phyloP scores from a whole-genome alignment of 2,329 filamentous ascomycete genomes.

The Chalaropsis ovoidea region DNA sequence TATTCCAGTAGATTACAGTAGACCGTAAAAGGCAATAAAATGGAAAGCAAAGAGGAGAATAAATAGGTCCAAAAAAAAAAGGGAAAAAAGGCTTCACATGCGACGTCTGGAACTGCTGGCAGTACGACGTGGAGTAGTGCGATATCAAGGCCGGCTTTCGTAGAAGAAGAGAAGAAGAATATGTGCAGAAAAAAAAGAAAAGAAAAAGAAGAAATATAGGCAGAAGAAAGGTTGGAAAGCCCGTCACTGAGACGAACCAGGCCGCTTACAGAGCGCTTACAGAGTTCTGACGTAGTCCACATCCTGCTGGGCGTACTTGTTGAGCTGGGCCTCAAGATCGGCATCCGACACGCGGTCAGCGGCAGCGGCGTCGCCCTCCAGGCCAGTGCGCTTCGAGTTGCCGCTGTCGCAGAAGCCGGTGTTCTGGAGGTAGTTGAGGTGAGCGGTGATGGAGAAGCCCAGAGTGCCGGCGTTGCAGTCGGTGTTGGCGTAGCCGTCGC shows the following conservation, averaged over 20 bases:
- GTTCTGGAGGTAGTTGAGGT: constrained; percentile 41
- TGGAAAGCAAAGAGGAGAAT: not conserved
- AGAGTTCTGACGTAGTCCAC: constrained; percentile 29
- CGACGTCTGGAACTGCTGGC: not conserved
- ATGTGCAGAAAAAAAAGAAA: constrained; percentile 15
- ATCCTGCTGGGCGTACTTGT: constrained; percentile 33
- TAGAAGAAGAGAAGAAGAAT: not conserved
- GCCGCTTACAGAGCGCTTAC: constrained; percentile 17
- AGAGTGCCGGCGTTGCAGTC: constrained; percentile 43
- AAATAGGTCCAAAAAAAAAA: not conserved
- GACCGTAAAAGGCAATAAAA: not conserved
- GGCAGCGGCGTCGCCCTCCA: constrained; percentile 13
- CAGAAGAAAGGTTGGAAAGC: constrained; percentile 11
- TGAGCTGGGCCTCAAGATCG: constrained; percentile 36
- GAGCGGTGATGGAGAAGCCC: constrained; percentile 39
- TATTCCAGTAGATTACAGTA: not conserved
- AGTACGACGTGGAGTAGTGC: not conserved
- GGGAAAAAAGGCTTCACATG: not conserved
- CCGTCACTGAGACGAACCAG: no score
- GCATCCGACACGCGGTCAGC: constrained; percentile 30
- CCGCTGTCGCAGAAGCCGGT: constrained; percentile 35
- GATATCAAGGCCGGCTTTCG: not conserved
- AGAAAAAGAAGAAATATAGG: not conserved
- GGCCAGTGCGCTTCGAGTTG: constrained; percentile 14
- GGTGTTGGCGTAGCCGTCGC: constrained; percentile 40